Evolutionary conservation across 176 grass and related monocot genomes (phyloP), one percentile per base, ranked within the genome.

Genomic region (Rhynchospora pubera): DNA sequence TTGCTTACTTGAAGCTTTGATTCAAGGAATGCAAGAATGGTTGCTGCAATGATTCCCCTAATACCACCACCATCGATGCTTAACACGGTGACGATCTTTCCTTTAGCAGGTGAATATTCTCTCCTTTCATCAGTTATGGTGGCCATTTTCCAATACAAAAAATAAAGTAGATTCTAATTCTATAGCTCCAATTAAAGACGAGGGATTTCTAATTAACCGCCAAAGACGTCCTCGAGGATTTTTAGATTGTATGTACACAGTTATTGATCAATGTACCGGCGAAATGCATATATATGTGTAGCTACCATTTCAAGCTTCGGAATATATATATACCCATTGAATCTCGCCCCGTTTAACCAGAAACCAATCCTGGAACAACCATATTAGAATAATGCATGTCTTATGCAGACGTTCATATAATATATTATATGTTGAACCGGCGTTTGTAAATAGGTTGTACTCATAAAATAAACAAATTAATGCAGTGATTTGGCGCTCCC

Each of bases 1-100:
- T 78, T 3, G 32, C 86, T 81, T 82, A 92, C 93, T 83, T 92
- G 90, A 19, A 95, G 82, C 77, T 95, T 79, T 69, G 60, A 57
- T 67, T 92, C 90, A 2, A 95, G 92, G 78, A 87, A 95, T 1
- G 73, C 77, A 0, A 92, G 78, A 78, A 92, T 83, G 51, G 79
- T 87, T 52, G 85, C 93, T 0, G 93, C 88, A 34, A 95, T 95
- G 84, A 95, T 92, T 12, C 93, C 93, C 34, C 93, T 85, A 26
- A 90, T 5, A 13, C 93, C 90, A 3, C 93, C 93, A 4, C 93
- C 93, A 6, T 95, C 93, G 19, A 95, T 90, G 86, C 93, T 95
- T 32, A 95, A 90, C 5, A 95, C 84, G 0, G 88, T 92, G 53
- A 90, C 5, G 13, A 94, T 53, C 58, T 88, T 77, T 9, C 72